A percentile compares a stretch with the other conserved stretches of the same genome.
phyloP scores from a whole-genome alignment of 768 basidiomycete genomes.

The Trametes sanguinea region DNA sequence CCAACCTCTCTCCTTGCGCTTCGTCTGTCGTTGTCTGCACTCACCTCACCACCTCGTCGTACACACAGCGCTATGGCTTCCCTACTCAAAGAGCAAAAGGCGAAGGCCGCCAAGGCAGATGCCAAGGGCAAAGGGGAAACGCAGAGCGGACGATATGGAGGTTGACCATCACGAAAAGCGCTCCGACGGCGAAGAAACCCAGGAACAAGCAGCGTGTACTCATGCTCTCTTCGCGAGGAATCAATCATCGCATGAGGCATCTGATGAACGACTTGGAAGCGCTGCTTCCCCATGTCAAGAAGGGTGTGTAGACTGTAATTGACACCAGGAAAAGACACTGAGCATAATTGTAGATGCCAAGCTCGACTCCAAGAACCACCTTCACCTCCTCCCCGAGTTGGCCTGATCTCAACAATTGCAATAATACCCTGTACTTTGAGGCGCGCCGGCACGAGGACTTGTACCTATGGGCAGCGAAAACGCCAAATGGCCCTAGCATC shows the following conservation, averaged over 20 bases:
- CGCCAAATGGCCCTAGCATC: conserved; percentile 95
- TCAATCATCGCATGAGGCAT: conserved; percentile 96
- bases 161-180: conserved; percentile 48
- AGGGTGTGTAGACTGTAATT: conserved; percentile 58
- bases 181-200: conserved; percentile 49
- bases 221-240: conserved; percentile 87
- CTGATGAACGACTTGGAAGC: conserved; percentile 93
- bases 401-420: conserved; percentile 97
- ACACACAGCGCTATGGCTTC: conserved; percentile 52
- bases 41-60: not conserved
- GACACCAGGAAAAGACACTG: not conserved
- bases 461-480: conserved; percentile 95
- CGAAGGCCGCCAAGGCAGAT: conserved; percentile 53
- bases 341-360: conserved; percentile 74
- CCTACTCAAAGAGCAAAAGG: conserved; percentile 60
- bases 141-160: conserved; percentile 65
- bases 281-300: conserved; percentile 92
- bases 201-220: conserved; percentile 96
- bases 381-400: conserved; percentile 90
- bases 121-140: conserved; percentile 57
- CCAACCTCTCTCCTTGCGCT: not conserved
- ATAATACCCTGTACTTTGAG: conserved; percentile 97
- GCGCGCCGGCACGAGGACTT: conserved; percentile 94
- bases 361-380: conserved; percentile 93
- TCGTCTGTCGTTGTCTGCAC: not conserved